Evolutionary conservation across 2,329 filamentous ascomycete species (phyloP).

Genomic region (Phoma sp.): DNA sequence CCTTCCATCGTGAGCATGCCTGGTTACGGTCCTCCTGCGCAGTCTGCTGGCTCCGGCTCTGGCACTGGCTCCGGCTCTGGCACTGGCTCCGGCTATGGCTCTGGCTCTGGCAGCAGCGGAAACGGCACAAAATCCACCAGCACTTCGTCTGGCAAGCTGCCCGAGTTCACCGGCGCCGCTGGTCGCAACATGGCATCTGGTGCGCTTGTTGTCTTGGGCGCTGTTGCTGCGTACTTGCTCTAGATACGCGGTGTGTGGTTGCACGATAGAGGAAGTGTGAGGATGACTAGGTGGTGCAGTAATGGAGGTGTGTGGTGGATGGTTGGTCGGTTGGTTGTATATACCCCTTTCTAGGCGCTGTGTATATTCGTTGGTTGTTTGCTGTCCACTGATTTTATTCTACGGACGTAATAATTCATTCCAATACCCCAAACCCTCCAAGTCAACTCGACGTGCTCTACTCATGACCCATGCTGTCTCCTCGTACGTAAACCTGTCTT

Average conservation of each 20-base stretch:
- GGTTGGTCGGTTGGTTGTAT: background rate
- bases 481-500: too few relatives aligned
- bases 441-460: too few relatives aligned
- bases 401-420: too few relatives aligned
- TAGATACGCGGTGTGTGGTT: background rate
- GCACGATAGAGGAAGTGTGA: background rate
- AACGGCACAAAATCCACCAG: too few relatives aligned
- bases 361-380: too few relatives aligned
- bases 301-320: too few relatives aligned
- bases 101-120: background rate
- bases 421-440: too few relatives aligned
- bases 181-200: background rate
- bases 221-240: background rate
- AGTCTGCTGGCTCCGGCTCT: background rate
- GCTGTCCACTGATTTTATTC: too few relatives aligned
- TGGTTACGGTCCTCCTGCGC: constrained; percentile 6
- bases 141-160: background rate
- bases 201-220: background rate
- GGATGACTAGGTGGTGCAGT: background rate
- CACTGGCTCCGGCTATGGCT: background rate
- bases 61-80: background rate
- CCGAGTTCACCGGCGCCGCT: constrained; percentile 21
- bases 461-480: too few relatives aligned
- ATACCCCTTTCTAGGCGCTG: background rate
- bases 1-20: constrained; percentile 24